These are phyloP conservation scores for Lipomyces mesembrius DNA, from an alignment of 805 yeast species.

Conservation along the genomic window DNA sequence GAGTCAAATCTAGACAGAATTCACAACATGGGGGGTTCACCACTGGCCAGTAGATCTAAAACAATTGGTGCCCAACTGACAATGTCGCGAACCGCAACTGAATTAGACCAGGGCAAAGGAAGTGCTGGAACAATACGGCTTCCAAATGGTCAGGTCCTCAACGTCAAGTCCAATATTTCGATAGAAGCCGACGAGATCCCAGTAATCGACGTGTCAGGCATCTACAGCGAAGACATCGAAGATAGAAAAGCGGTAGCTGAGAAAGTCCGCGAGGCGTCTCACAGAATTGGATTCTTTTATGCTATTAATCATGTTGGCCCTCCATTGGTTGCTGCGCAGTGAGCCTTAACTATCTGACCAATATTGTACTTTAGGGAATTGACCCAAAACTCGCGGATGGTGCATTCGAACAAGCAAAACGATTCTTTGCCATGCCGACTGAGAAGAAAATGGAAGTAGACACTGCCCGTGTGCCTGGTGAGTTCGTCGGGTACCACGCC, in stretches of 20 bases:
- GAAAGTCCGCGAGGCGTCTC: constrained; percentile 40
- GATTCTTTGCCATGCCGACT: constrained; percentile 42
- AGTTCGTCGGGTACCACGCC: constrained; percentile 42
- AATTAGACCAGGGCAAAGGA: not conserved
- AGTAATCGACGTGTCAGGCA: constrained; percentile 30
- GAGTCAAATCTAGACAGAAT: too few relatives aligned
- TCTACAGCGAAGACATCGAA: constrained; percentile 31
- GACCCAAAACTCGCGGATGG: constrained; percentile 11
- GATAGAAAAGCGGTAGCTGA: constrained; percentile 38
- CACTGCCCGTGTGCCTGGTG: constrained; percentile 40
- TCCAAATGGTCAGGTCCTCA: constrained; percentile 2
- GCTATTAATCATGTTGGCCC: constrained; percentile 38
- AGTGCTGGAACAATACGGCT: constrained; percentile 1
- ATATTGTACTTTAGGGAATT: constrained; percentile 33
- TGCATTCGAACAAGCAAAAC: constrained; percentile 39
- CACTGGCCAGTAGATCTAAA: too few relatives aligned
- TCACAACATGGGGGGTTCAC: too few relatives aligned
- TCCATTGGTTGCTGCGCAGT: not conserved
- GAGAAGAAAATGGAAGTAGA: constrained; percentile 43
- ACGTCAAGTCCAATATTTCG: constrained; percentile 4
- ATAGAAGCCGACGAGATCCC: constrained; percentile 33
- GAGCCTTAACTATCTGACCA: not conserved
- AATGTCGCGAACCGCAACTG: constrained; percentile 1
- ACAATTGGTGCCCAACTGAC: too few relatives aligned
- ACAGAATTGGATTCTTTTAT: constrained; percentile 42